A percentile compares a stretch with the other conserved stretches of the same genome.
phyloP scores from a whole-genome alignment of 768 basidiomycete species.

The Arthromyces matolae region DNA sequence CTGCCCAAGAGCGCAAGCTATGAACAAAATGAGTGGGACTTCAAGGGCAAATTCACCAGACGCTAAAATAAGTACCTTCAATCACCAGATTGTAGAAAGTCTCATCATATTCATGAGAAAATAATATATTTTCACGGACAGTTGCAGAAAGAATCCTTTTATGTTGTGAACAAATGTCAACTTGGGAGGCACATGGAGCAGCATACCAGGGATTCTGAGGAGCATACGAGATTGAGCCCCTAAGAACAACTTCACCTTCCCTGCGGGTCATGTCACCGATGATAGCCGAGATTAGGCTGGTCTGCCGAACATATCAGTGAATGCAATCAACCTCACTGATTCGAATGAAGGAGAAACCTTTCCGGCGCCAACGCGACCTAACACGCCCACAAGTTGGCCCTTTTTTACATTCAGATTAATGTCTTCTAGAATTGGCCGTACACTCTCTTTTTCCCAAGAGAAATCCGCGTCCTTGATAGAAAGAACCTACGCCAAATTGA shows the following conservation, averaged over 20 bases:
- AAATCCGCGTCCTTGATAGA: constrained; percentile 78
- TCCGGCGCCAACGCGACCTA: constrained; percentile 89
- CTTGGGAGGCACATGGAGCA: not conserved
- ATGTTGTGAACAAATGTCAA: not conserved
- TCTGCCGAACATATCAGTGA: constrained; percentile 33
- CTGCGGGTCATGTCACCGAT: constrained; percentile 82
- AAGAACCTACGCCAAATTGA: constrained; percentile 42
- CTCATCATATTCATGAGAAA: constrained; percentile 86
- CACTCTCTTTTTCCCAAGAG: constrained; percentile 60
- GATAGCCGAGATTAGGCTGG: constrained; percentile 72
- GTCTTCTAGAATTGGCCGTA: constrained; percentile 66
- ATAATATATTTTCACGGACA: constrained; percentile 87
- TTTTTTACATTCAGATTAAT: constrained; percentile 74
- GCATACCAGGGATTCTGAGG: constrained; percentile 84
- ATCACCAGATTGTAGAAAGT: constrained; percentile 78
- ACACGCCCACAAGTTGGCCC: constrained; percentile 80
- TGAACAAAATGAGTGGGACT: not conserved
- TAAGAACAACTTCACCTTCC: constrained; percentile 69
- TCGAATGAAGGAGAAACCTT: constrained; percentile 50
- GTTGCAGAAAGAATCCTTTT: constrained; percentile 79
- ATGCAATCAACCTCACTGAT: not conserved
- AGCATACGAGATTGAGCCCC: constrained; percentile 76
- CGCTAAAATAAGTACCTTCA: constrained; percentile 48
- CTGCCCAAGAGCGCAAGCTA: constrained; percentile 80
- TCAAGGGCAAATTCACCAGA: not conserved